A percentile compares a stretch with the other conserved stretches of the same genome.
Conservation (phyloP, 345 rosid genomes). For the Brassica cretica region DNA sequence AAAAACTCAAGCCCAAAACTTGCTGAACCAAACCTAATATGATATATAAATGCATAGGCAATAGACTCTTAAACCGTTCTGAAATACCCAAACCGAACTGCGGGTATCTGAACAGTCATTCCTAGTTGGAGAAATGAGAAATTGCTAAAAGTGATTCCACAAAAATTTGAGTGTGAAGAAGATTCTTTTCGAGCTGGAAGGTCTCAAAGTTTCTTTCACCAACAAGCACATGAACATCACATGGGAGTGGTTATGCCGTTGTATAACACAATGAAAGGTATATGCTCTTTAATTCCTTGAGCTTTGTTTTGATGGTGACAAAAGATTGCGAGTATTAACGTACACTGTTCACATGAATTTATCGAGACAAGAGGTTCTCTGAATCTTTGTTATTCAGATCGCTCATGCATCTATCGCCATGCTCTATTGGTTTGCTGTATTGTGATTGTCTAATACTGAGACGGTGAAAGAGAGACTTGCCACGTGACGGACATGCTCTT, state of each 20-base stretch:
- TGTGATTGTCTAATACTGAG: conserved; percentile 21
- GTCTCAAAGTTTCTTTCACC: conserved; percentile 15
- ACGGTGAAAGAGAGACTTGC: conserved; percentile 27
- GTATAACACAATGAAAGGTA: not conserved
- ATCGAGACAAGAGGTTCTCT: not conserved
- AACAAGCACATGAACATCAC: conserved; percentile 26
- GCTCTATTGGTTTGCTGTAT: conserved; percentile 17
- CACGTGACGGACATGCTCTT: conserved; percentile 39
- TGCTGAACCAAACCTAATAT: no score
- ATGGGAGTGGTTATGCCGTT: not conserved
- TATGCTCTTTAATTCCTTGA: not conserved
- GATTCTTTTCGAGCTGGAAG: not conserved
- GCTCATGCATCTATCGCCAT: conserved; percentile 30
- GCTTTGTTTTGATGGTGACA: not conserved
- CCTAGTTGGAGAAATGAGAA: not conserved
- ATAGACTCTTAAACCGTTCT: no score
- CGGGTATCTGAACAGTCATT: no score
- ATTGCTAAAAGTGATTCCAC: not conserved
- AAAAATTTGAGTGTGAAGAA: not conserved
- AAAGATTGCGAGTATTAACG: not conserved
- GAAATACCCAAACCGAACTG: no score
- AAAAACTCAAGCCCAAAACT: no score
- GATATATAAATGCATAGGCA: no score
- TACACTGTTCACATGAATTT: conserved; percentile 17
- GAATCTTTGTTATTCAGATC: conserved; percentile 10